Base-by-base conservation (phyloP, 1,284 basidiomycete species). In the Porodaedalea pini region DNA sequence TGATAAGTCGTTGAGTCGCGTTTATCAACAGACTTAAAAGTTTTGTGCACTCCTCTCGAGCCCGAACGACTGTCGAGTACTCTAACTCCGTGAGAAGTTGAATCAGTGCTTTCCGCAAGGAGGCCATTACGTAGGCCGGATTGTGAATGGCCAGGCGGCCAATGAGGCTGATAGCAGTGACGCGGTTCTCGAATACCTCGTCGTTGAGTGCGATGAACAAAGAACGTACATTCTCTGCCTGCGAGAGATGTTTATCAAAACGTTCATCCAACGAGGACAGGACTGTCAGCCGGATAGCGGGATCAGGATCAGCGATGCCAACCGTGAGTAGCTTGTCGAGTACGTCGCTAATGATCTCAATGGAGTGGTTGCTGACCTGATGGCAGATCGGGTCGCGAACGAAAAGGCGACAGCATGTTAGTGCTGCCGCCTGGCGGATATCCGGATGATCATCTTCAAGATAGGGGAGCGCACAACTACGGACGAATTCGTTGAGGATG, bases 101-200 rank as follows among this genome's bases (percentile, higher is more conserved):
- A 60, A 99, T 98, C 56, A 99, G 78, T 1, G 95, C 90, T 72
- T 99, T 99, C 53, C 97, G 83, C 37, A 99, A 75, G 4, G 94
- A 96, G 2, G 97, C 96, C 91, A 99, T 98, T 32, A 99, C 95
- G 74, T 98, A 98, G 36, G 97, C 97, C 0, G 97, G 97, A 67
- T 99, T 99, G 74, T 98, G 92, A 67, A 88, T 86, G 2, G 96
- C 93, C 25, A 99, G 81, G 27, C 97, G 87, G 2, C 97, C 97
- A 63, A 99, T 98, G 63, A 99, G 82, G 25, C 78, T 77, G 48
- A 99, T 94, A 2, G 96, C 96, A 10, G 90, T 86, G 48, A 94
- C 86, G 17, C 97, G 86, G 67, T 98, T 98, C 52, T 89, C 88
- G 72, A 97, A 98, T 5, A 91, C 89, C 68, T 99, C 97, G 67